These are phyloP conservation scores for Pharus latifolius DNA, from an alignment of 176 grass and related monocot genomes.

Conservation along the genomic window DNA sequence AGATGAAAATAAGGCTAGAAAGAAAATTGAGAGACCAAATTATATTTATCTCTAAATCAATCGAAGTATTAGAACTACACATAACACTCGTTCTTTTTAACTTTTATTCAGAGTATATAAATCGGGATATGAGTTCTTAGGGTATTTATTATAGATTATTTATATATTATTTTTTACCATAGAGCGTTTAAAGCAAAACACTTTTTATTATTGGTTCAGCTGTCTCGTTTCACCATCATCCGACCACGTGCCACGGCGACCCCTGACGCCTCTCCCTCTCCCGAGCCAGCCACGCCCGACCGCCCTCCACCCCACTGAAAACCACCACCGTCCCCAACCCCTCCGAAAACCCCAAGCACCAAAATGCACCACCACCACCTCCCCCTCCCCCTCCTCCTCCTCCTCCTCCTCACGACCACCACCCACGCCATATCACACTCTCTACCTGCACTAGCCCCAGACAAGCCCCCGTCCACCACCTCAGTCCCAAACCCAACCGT, in stretches of 20 bases:
- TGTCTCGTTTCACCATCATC: no score
- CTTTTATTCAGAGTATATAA: no score
- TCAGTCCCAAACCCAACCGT: neutral
- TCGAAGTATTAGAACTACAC: no score
- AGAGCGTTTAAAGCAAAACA: no score
- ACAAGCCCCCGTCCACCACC: conserved; percentile 2
- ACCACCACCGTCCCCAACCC: neutral
- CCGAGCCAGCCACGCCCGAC: neutral
- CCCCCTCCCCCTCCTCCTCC: neutral
- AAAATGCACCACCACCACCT: conserved; percentile 10
- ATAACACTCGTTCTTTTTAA: no score
- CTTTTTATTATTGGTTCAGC: no score
- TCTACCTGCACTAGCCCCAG: neutral
- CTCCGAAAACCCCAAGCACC: conserved; percentile 10
- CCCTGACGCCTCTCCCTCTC: neutral
- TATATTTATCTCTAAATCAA: no score
- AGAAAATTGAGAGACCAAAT: no score
- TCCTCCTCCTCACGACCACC: neutral
- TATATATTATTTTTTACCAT: no score
- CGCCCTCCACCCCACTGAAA: conserved; percentile 12
- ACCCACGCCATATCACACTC: conserved; percentile 1
- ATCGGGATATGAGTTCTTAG: no score
- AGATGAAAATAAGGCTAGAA: no score
- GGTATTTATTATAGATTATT: no score
- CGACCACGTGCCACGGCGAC: conserved; percentile 35